Conservation (phyloP, 2,329 filamentous ascomycete species). For the Penicillium decumbens region DNA sequence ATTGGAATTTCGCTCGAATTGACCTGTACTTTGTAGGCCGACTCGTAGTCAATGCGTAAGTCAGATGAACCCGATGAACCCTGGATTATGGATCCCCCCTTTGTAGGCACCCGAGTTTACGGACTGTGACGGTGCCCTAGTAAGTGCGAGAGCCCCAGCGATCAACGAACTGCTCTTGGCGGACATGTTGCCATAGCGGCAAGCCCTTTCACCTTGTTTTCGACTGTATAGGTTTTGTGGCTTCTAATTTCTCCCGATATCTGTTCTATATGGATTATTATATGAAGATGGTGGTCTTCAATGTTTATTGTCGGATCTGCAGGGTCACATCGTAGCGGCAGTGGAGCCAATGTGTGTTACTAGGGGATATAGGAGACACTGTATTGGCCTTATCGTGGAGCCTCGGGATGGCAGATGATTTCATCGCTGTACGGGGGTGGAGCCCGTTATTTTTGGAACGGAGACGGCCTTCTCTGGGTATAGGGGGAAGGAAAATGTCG, state of each 20-base stretch:
- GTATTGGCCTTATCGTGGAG: background rate
- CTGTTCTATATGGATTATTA: background rate
- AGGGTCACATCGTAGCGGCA: background rate
- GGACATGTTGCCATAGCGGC: background rate
- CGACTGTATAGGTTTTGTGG: background rate
- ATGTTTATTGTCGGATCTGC: background rate
- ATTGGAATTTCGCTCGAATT: constrained; percentile 18
- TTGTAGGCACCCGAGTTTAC: background rate
- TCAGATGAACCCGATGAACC: background rate
- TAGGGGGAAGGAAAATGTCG: background rate
- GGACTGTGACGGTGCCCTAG: background rate
- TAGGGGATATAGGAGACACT: background rate
- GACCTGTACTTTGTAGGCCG: background rate
- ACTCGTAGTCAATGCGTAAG: background rate
- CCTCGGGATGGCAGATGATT: background rate
- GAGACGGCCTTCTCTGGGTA: background rate
- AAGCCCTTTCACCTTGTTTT: background rate
- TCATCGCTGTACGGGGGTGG: constrained; percentile 2
- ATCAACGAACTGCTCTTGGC: background rate
- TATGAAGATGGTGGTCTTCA: background rate
- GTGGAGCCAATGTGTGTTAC: no score
- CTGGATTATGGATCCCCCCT: background rate
- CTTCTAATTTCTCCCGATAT: background rate
- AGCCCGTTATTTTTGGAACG: constrained; percentile 11
- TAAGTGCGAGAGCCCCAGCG: background rate